Conservation (phyloP, 371 early-diverging fungal species). For the Mucor ambiguus region DNA sequence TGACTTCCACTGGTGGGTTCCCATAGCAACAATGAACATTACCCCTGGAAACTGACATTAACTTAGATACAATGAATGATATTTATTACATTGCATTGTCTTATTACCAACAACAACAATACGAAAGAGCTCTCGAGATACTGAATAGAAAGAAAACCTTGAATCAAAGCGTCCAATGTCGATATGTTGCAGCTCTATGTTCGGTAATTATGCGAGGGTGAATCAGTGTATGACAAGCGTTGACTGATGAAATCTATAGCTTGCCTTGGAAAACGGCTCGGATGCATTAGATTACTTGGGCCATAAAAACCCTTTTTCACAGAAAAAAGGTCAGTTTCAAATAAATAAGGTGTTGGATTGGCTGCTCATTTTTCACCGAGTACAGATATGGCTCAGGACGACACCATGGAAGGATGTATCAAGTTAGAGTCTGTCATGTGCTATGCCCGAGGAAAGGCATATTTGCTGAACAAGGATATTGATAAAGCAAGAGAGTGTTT, state of each 20-base stretch:
- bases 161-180: slow-evolving; percentile 58
- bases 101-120: slow-evolving; percentile 63
- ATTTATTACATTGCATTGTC: slow-evolving; percentile 61
- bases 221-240: neutral
- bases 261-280: slow-evolving; percentile 58
- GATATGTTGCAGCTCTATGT: slow-evolving; percentile 66
- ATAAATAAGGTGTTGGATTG: neutral
- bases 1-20: slow-evolving; percentile 52
- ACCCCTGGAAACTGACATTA: neutral
- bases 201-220: slow-evolving; percentile 40
- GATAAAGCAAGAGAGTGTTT: slow-evolving; percentile 63
- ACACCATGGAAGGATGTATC: slow-evolving; percentile 8
- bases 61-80: slow-evolving; percentile 58
- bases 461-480: slow-evolving; percentile 52
- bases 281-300: slow-evolving; percentile 65
- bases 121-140: slow-evolving; percentile 60
- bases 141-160: slow-evolving; percentile 51
- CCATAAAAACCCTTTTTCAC: slow-evolving; percentile 55
- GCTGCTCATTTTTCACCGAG: neutral
- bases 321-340: slow-evolving; percentile 17
- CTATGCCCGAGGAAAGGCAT: slow-evolving; percentile 65
- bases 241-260: slow-evolving; percentile 26
- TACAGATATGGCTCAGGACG: neutral
- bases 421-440: slow-evolving; percentile 70
- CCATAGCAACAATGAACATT: neutral